Conservation (phyloP, 1,139 yeast genomes). For the Barnettozyma hawaiiensis region DNA sequence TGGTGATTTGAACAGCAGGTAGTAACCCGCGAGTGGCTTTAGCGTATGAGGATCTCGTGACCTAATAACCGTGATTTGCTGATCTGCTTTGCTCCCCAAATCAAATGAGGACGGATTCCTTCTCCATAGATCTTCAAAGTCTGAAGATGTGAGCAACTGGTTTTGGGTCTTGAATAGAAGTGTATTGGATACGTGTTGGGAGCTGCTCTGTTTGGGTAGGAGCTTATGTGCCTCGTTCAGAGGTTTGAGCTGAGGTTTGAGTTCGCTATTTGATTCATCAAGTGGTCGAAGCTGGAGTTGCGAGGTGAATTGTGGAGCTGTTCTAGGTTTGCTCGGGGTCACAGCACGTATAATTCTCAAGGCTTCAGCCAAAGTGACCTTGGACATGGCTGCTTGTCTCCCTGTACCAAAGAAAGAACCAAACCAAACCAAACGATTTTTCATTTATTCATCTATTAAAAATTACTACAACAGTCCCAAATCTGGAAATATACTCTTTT, state of each 20-base stretch:
- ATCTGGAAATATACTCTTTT: neutral
- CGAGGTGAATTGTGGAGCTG: neutral
- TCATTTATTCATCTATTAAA: neutral
- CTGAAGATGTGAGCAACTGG: slow-evolving; percentile 35
- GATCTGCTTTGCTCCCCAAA: neutral
- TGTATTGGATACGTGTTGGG: slow-evolving; percentile 23
- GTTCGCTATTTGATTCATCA: neutral
- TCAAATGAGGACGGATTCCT: slow-evolving; percentile 5
- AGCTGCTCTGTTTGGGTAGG: slow-evolving; percentile 7
- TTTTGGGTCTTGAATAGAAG: slow-evolving; percentile 35
- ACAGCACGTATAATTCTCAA: neutral
- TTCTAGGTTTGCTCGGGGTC: neutral
- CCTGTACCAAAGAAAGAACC: too few relatives aligned
- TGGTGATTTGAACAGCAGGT: slow-evolving; percentile 42
- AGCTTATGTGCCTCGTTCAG: neutral
- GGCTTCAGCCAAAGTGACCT: neutral
- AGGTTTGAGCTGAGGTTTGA: slow-evolving; percentile 1
- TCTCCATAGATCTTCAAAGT: slow-evolving; percentile 29
- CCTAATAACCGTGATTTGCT: slow-evolving; percentile 35
- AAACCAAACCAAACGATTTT: too few relatives aligned
- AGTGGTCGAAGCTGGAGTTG: neutral
- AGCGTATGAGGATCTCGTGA: slow-evolving; percentile 44
- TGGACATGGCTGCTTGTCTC: neutral
- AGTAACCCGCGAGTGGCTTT: slow-evolving; percentile 44
- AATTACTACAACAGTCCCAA: neutral